phyloP scores from a whole-genome alignment of 1,284 basidiomycete species.

The Pseudozyma tsukubaensis region DNA sequence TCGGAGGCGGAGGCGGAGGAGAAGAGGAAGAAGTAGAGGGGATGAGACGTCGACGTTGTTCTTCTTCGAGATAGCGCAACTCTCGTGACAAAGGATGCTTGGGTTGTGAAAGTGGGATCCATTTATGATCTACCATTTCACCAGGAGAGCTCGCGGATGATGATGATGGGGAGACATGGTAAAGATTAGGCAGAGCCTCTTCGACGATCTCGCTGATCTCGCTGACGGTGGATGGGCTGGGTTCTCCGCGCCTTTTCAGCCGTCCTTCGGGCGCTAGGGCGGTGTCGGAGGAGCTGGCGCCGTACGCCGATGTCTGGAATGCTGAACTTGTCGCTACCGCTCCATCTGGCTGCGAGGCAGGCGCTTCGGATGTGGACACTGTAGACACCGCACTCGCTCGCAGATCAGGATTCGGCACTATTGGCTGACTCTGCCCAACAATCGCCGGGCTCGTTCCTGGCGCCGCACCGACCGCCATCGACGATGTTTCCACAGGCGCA shows the following conservation, averaged over 20 bases:
- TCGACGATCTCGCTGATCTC: constrained; percentile 4
- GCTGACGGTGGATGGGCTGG: too few relatives aligned
- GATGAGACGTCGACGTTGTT: neutral
- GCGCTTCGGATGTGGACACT: too few relatives aligned
- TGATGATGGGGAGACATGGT: neutral
- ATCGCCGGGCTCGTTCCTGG: too few relatives aligned
- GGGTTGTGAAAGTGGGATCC: neutral
- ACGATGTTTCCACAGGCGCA: neutral
- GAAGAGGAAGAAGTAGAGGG: too few relatives aligned
- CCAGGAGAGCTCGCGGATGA: neutral
- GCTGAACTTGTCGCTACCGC: too few relatives aligned
- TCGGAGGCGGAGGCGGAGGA: neutral
- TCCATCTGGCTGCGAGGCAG: too few relatives aligned
- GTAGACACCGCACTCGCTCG: too few relatives aligned
- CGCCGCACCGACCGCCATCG: too few relatives aligned
- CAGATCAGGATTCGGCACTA: too few relatives aligned
- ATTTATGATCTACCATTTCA: neutral
- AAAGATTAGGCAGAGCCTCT: constrained; percentile 4
- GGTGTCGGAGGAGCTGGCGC: too few relatives aligned
- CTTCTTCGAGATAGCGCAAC: neutral
- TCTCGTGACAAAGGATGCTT: neutral
- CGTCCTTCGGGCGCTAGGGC: neutral
- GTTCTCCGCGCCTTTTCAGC: neutral
- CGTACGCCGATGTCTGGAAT: too few relatives aligned
- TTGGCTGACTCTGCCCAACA: too few relatives aligned